Base-by-base conservation (phyloP, 2,329 filamentous ascomycete species). In the Pestalotiopsis fici region DNA sequence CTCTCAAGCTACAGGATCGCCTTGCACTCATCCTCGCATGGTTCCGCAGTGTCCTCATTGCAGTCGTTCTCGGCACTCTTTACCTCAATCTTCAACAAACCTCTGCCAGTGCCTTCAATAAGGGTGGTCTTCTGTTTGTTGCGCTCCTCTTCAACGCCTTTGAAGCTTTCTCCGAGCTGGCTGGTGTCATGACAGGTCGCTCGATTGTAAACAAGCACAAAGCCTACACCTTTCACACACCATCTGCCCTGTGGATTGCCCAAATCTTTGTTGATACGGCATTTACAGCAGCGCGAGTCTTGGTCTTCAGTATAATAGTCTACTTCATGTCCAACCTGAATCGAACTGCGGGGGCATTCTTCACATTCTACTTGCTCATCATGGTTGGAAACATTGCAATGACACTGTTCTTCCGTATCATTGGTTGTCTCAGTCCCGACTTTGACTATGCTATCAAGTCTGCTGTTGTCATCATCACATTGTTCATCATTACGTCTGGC, bases 391-490 rank as follows among this genome's bases (percentile, higher is more conserved):
- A 92, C 72, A 85, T 93, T 35, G 87, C 87, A 11, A 94, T 94
- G 90, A 93, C 91, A 0, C 81, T 94, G 2, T 91, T 94, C 77
- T 94, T 95, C 82, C 83, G 93, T 68, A 92, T 91, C 2, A 84
- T 95, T 2, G 93, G 91, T 6, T 93, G 90, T 68, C 68, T 93
- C 13, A 94, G 91, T 68, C 91, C 92, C 0, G 92, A 94, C 74
- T 97, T 97, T 67, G 93, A 97, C 76, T 92, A 92, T 56, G 94
- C 94, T 3, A 93, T 95, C 78, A 95, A 95, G 77, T 91, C 93
- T 66, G 93, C 93, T 6, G 90, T 93, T 4, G 85, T 93, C 1
- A 86, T 94, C 64, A 94, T 97, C 70, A 95, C 92, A 0, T 80
- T 95, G n/a, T 93, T 95, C 72, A 88, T 96, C 28, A 83, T 94